Evolutionary conservation across 176 grass and related monocot species (phyloP), one percentile per base, ranked within the genome.

Genomic region (Rhynchospora pubera): DNA sequence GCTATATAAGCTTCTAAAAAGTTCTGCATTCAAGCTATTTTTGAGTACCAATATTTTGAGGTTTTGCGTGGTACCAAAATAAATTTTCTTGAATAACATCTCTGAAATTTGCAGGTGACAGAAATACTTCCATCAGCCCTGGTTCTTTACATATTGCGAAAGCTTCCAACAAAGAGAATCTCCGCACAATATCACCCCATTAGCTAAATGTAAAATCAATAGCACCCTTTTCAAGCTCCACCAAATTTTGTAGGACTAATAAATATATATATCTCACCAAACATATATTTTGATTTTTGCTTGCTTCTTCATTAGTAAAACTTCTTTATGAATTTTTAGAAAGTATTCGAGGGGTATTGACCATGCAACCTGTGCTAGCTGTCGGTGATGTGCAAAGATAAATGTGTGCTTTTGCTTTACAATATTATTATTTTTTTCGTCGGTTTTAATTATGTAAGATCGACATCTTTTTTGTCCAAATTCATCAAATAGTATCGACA

Each of bases 111-210:
- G 6, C 82, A 88, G 86, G 57, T 81, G 63, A 53, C 82, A 24
- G 86, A 88, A 71, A 81, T 88, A 84, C 56, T 88, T 59, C 82
- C 86, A 21, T 84, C 82, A 0, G 76, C 65, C 21, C 62, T 88
- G 30, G 86, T 88, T 84, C 86, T 88, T 9, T 88, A 88, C 22
- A 81, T 84, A 56, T 19, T 88, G 72, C 86, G 82, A 55, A 88
- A 84, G 51, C 86, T 88, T 48, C 86, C 86, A 22, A 83, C 76
- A 16, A 88, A 81, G 78, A 62, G 86, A 75, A 42, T 88, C 18
- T 88, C 86, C 1, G 86, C 53, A 52, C 86, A 76, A 18, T 88
- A 88, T 84, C 82, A 84, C 53, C 82, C 86, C 9, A 88, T 88
- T 26, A 45, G 64, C 48, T 84, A 80, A 65, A 62, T 62, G 0